Conservation (phyloP, 192 early-diverging fungal species). For the Coemansia sp. region DNA sequence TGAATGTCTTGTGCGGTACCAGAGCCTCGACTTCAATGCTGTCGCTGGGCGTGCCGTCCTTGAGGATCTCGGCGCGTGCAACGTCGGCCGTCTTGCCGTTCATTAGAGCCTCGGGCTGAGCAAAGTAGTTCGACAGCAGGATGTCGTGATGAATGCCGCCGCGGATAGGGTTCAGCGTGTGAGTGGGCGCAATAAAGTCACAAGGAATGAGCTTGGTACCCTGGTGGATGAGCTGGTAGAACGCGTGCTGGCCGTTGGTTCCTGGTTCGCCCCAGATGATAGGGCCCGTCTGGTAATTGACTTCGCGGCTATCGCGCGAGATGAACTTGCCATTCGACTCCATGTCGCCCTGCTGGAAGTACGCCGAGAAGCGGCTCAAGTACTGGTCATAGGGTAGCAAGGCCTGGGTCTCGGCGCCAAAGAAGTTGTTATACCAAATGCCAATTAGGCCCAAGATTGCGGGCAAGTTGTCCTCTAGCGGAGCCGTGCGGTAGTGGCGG, state of each 20-base stretch:
- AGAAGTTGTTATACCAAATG: conserved; percentile 99
- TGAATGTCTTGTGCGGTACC: conserved; percentile 95
- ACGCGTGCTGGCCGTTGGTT: conserved; percentile 99
- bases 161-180: conserved; percentile 89
- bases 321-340: conserved; percentile 98
- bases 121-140: conserved; percentile 98
- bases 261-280: conserved; percentile 99
- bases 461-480: conserved; percentile 92
- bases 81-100: conserved; percentile 81
- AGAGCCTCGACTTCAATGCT: conserved; percentile 61
- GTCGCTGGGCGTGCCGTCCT: conserved; percentile 54
- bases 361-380: conserved; percentile 95
- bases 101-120: conserved; percentile 98
- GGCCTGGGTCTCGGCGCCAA: conserved; percentile 88
- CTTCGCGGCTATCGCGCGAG: conserved; percentile 75
- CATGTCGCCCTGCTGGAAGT: conserved; percentile 99
- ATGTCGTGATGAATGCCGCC: conserved; percentile 90
- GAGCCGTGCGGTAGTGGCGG: conserved; percentile 87
- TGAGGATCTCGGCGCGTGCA: conserved; percentile 78
- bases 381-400: conserved; percentile 99
- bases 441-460: conserved; percentile 86
- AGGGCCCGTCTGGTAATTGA: conserved; percentile 89
- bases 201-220: conserved; percentile 95
- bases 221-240: conserved; percentile 99
- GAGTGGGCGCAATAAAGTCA: conserved; percentile 95